Base-by-base conservation (phyloP, 2,329 filamentous ascomycete species). In the Pseudocercospora fuligena region DNA sequence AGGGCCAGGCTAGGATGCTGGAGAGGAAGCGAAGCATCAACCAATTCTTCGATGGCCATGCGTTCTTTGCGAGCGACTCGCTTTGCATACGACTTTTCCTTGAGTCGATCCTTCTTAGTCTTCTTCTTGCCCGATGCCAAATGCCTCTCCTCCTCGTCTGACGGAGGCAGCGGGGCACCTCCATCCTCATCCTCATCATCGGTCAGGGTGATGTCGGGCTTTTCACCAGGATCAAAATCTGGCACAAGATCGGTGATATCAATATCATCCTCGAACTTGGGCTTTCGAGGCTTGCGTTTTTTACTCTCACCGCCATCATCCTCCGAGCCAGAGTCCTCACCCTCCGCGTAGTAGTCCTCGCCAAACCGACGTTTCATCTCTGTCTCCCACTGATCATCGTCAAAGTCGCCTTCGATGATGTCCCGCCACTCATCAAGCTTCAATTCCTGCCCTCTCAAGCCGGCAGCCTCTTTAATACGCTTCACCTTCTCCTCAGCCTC, bases 251-350 rank as follows among this genome's bases (percentile, higher is more conserved):
- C 94, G 68, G 91, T 93, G 82, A 99, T 98, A 77, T 98, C 94
- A 73, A 99, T 97, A 77, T 99, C 95, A 75, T 98, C 93, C 74
- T 97, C 92, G 91, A 94, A 99, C 69, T 89, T 92, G 9, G 92
- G 93, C 81, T 97, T 97, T 84, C 92, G 93, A 70, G 85, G 85
- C 75, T 86, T 89, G 71, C 88, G 88, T 77, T 87, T 89, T 62
- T 76, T 79, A 23, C 67, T 72, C 59, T 76, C 65, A 57, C 67
- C 68, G 23, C 69, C 80, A 71, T 75, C 77, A 19, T 81, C 80
- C 47, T 82, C 86, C 7, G 61, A 66, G 33, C 80, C 84, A 2
- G 74, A 76, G 11, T 82, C 80, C 59, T 90, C 86, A 9, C 89
- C 91, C 59, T 90, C 86, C 8, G 89, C 91, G 74, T 99, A 99